Base-by-base conservation (phyloP, 148 eudicot genomes). In the Amaranthus palmeri region DNA sequence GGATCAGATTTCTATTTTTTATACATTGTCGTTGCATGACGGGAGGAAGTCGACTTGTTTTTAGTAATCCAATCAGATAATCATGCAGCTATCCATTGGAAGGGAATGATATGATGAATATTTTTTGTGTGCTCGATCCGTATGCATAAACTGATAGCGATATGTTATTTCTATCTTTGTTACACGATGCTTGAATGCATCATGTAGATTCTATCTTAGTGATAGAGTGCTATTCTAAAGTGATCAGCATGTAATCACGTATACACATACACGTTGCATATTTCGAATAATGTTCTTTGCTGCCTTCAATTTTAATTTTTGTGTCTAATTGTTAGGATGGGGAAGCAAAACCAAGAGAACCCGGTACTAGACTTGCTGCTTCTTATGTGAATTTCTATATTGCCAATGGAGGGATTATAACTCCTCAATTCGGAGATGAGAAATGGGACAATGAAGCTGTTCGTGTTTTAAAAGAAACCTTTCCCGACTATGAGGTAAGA, bases 361-460 rank as follows among this genome's bases (percentile, higher is more conserved):
- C 93, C 53, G 90, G 92, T 52, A 87, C 90, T 6, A 93, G 98
- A 80, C 88, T 93, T 76, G 97, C 97, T 72, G 98, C 98, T 76
- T 91, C 97, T 13, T 93, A 93, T 81, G 82, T 91, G 66, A 93
- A 93, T 86, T 93, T 91, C 81, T 93, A 93, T 78, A 84, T 93
- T 76, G 92, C 97, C 64, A 91, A 93, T 76, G 86, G 84, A 78
- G 97, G 88, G 56, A 89, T 93, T 50, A 93, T 93, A 61, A 65
- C 85, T 17, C 97, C 97, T 48, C 92, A 93, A 74, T 93, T 93
- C 85, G 98, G 98, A 77, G 98, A 93, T 74, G 81, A 81, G 63
- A 89, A 89, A 73, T 82, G 96, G 97, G 98, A 93, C 67, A 79
- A 79, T 42, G 98, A 90, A 87, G 98, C 98, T 44, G 75, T 89